Base-by-base conservation (phyloP, 2,329 filamentous ascomycete species). In the Trichoderma citrinoviride region DNA sequence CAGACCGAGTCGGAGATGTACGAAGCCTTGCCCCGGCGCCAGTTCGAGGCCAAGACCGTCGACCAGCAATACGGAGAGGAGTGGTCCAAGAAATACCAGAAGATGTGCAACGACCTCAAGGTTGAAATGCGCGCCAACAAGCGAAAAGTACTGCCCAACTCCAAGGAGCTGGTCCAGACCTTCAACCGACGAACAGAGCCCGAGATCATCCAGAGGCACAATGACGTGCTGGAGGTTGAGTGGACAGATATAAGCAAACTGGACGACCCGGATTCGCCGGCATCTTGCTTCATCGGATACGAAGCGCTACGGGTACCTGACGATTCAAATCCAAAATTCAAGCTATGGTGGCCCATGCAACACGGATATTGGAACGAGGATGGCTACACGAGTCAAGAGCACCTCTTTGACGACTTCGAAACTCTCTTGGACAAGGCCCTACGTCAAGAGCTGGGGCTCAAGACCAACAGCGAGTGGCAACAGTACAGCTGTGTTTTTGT, bases 401-500 rank as follows among this genome's bases (percentile, higher is more conserved):
- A 92, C 70, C 82, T 98, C 21, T 91, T 90, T 73, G 86, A 95
- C 72, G 95, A 98, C 73, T 90, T 98, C 64, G 91, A 95, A 71
- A 87, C 90, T 14, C 89, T 98, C 37, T 78, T 98, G 14, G 92
- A 97, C 73, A 90, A 93, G 68, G 91, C 93, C 1, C 89, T 99
- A 71, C 89, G 89, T 68, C 87, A 86, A n/a, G 92, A 98, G 72
- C 83, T 98, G 8, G 91, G 90, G 1, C 77, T 97, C 47, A 88
- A 84, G 29, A 88, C 87, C 68, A 90, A 90, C 72, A 90, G 89
- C 71, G 88, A 94, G 58, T 96, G 93, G 88, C 85, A 85, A 62
- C 91, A 96, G 75, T 98, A 97, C 77, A 95, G 91, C 72, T 97
- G 93, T 71, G 93, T 97, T n/a, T 92, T 98, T 73, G 89, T 99